Base-by-base conservation (phyloP, 495 filamentous ascomycete species). In the Hypoxylon intermedium region DNA sequence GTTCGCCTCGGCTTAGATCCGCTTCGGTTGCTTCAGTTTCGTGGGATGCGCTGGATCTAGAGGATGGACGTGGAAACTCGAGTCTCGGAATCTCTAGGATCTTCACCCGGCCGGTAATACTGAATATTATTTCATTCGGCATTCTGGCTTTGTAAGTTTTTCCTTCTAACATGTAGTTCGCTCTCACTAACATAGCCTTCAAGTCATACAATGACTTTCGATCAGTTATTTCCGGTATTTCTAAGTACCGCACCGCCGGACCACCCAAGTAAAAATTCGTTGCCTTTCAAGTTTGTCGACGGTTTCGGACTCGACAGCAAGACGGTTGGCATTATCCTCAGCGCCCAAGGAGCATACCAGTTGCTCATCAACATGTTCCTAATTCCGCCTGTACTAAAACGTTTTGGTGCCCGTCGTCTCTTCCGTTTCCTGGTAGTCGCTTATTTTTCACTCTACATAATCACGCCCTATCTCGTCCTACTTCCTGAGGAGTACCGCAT, bases 191-290 rank as follows among this genome's bases (percentile, higher is more conserved):
- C 56, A 2, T 24, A 19, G 21, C 4, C 13, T 9, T 18, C 5
- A 45, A 84, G 81, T 73, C 77, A 81, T 74, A 97, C 92, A 45
- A 96, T 98, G 69, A 92, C 91, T 0, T 96, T 96, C 64, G 94
- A 98, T 77, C 89, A 96, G 69, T 79, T 98, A 26, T 85, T 98
- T 61, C 95, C 94, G 0, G 89, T 97, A 3, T 89, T 98, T 58
- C 82, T 98, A 52, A 95, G 90, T 68, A 93, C 89, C 18, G 83
- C 85, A 15, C 70, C 76, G 6, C 78, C 84, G 5, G 76, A 82
- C 7, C 34, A 72, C 15, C 37, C 52, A 5, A 58, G 66, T 5
- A 72, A 76, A 0, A 64, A 67, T 6, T 72, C 75, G 26, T 80
- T 95, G 16, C 92, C 92, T 5, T 90, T 98, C 79, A 88, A 89